Base-by-base conservation (phyloP, 2,329 filamentous ascomycete genomes). In the Pseudogymnoascus pannorum region DNA sequence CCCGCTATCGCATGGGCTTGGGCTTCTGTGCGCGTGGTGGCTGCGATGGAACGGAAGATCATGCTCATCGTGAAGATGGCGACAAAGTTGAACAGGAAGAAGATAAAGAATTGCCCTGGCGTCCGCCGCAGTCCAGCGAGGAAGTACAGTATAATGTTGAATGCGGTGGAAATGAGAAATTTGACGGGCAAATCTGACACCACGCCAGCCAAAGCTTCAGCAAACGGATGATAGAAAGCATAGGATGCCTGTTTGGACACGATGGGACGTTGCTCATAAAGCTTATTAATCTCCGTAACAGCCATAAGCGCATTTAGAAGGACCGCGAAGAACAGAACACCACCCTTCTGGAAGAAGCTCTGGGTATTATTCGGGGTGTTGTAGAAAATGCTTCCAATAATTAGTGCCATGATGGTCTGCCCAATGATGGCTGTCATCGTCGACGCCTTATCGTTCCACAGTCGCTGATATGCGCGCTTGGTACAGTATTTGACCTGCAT, bases 91-190 rank as follows among this genome's bases (percentile, higher is more conserved):
- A 92, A 82, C 60, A 96, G 78, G 63, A 92, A 74, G 81, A 91
- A 95, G 77, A 91, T 89, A 80, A 95, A 96, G 79, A 93, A 96
- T 0, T 86, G 76, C 1, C 87, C 88, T 0, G 88, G 77, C 66
- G 88, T 85, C 58, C 89, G 81, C 61, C 88, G 82, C 36, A 96
- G 77, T 64, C 91, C 87, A 0, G 88, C 87, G 83, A 96, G 86
- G 75, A 95, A 95, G 76, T 87, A 87, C 2, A 86, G 70, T 12
- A 82, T 75, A 3, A 84, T 62, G 65, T 86, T 83, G 74, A 85
- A 86, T 4, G 74, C 66, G 1, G 75, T 69, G 0, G 79, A 76
- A 0, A 76, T 77, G 3, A 75, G 61, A 60, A 86, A 81, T 66
- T 86, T 86, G 67, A 84, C 75, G 0, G 84, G 83, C 3, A 86